A percentile compares a stretch with the other conserved stretches of the same genome.
Conservation (phyloP, 306 rosid genomes). For the Cucumis melo region DNA sequence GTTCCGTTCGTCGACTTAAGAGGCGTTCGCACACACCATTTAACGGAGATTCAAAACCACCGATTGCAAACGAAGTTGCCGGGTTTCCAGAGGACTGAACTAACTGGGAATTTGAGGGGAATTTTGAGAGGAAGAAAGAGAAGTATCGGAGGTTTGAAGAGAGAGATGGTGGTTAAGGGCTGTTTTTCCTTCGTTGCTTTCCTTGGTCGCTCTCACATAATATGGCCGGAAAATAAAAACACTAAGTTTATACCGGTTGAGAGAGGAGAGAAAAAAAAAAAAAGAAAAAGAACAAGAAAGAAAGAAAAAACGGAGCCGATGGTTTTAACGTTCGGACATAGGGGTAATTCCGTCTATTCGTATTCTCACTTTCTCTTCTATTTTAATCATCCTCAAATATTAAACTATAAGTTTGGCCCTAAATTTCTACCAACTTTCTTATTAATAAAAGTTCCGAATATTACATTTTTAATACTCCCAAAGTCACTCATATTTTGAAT, state of each 20-base stretch:
- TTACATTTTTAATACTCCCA: no score
- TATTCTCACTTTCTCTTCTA: neutral
- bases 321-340: slow-evolving; percentile 59
- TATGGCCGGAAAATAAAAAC: slow-evolving; percentile 28
- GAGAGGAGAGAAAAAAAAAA: no score
- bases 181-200: neutral
- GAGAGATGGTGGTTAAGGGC: neutral
- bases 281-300: no score
- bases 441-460: no score
- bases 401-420: neutral
- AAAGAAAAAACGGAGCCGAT: slow-evolving; percentile 7
- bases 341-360: neutral
- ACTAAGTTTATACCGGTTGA: slow-evolving; percentile 28
- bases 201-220: slow-evolving; percentile 2
- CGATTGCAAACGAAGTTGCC: neutral
- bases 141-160: neutral
- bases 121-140: neutral
- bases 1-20: slow-evolving; percentile 5
- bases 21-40: slow-evolving; percentile 44
- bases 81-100: neutral
- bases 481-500: no score
- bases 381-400: neutral
- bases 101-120: neutral
- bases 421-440: neutral
- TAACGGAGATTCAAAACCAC: neutral